Percentiles rank a stretch among this genome's conserved stretches.
These are phyloP conservation scores for Euphorbia peplus DNA, from an alignment of 345 rosid genomes.

Conservation along the genomic window DNA sequence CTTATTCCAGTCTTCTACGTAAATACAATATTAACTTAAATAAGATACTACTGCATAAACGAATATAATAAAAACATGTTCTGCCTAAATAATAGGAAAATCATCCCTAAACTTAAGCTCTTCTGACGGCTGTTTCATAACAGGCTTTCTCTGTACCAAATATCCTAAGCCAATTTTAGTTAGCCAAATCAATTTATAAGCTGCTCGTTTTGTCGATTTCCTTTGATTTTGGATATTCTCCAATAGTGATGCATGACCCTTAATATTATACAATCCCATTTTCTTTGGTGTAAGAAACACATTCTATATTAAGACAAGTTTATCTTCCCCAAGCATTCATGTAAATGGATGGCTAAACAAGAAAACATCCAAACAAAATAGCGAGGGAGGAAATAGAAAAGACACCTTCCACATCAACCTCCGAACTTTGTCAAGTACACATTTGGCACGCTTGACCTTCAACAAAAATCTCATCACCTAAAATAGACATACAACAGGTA, in stretches of 20 bases:
- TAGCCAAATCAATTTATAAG: too few species aligned
- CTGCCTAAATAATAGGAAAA: too few species aligned
- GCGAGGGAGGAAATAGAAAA: neutral
- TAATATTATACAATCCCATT: neutral
- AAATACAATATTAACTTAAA: too few species aligned
- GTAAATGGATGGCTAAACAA: neutral
- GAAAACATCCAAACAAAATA: neutral
- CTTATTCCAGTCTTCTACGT: neutral
- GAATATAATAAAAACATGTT: too few species aligned
- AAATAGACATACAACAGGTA: conserved; percentile 25
- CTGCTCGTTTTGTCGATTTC: too few species aligned
- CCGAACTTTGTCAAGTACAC: conserved; percentile 90
- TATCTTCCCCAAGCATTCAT: neutral
- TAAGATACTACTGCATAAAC: too few species aligned
- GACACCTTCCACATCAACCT: conserved; percentile 99
- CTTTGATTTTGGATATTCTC: neutral
- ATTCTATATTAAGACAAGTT: neutral
- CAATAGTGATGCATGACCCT: neutral
- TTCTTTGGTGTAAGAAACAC: neutral
- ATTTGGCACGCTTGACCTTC: conserved; percentile 98
- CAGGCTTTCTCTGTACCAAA: too few species aligned
- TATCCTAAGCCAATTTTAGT: too few species aligned
- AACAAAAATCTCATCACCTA: conserved; percentile 93
- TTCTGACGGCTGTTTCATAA: neutral
- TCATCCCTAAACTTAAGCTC: too few species aligned